Conservation (phyloP, 2,329 filamentous ascomycete genomes). For the Penicillium sp. region DNA sequence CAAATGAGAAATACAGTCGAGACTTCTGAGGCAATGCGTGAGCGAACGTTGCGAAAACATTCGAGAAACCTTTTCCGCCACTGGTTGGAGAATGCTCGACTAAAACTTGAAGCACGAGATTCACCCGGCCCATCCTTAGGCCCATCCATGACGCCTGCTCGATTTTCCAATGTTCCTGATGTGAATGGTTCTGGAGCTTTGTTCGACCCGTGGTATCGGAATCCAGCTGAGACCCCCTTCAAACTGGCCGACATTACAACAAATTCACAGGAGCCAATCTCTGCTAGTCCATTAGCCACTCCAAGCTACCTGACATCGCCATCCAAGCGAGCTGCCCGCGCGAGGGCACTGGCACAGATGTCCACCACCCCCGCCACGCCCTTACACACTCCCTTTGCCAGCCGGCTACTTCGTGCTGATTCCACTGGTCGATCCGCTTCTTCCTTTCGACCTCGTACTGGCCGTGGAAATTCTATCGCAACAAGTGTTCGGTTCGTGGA, state of each 20-base stretch:
- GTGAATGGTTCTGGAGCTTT: conserved; percentile 23
- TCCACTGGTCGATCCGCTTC: conserved; percentile 24
- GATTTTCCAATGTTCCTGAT: not conserved
- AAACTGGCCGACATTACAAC: conserved; percentile 38
- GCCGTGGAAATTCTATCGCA: conserved; percentile 30
- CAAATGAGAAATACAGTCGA: conserved; percentile 52
- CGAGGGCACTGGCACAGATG: conserved; percentile 40
- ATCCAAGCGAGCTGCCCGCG: conserved; percentile 47
- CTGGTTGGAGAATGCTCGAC: conserved; percentile 51
- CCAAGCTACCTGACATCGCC: conserved; percentile 47
- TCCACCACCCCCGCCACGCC: conserved; percentile 49
- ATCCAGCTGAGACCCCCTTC: conserved; percentile 34
- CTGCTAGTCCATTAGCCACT: conserved; percentile 40
- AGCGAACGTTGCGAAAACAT: conserved; percentile 56
- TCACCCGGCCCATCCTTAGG: conserved; percentile 23
- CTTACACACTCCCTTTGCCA: conserved; percentile 45
- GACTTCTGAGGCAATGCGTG: conserved; percentile 53
- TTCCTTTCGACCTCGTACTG: conserved; percentile 24
- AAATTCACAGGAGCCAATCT: conserved; percentile 29
- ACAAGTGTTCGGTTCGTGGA: conserved; percentile 44
- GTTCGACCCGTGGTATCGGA: conserved; percentile 39
- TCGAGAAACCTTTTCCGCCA: conserved; percentile 55
- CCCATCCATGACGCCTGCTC: not conserved
- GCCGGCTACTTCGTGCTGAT: conserved; percentile 35
- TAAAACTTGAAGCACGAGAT: conserved; percentile 31